Evolutionary conservation across 805 yeast genomes (phyloP).

Genomic region (Candida endomychidarum): DNA sequence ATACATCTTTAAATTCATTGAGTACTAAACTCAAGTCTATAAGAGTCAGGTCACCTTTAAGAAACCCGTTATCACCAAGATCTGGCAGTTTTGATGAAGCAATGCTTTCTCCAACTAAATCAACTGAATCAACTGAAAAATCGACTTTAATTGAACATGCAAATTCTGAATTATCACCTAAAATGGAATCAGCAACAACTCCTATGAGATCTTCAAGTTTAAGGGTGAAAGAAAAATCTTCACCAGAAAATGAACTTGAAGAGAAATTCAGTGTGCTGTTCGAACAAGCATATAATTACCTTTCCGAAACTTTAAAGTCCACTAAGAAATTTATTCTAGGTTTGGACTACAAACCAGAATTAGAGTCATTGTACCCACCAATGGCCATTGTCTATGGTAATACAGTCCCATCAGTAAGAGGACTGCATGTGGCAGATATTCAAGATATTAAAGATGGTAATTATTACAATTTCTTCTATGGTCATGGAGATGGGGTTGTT

Average conservation of each 20-base stretch:
- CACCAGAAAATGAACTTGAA: slow-evolving; percentile 1
- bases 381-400: slow-evolving; percentile 80
- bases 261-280: slow-evolving; percentile 30
- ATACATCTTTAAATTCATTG: slow-evolving; percentile 25
- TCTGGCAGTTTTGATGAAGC: slow-evolving; percentile 8
- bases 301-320: slow-evolving; percentile 56
- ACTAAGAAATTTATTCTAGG: slow-evolving; percentile 59
- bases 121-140: neutral
- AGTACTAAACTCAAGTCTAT: slow-evolving; percentile 29
- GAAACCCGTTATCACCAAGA: slow-evolving; percentile 13
- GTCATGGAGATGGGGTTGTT: slow-evolving; percentile 93
- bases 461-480: slow-evolving; percentile 75
- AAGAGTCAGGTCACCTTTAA: slow-evolving; percentile 17
- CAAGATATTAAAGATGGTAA: slow-evolving; percentile 69
- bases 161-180: neutral
- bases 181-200: neutral
- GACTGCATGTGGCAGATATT: slow-evolving; percentile 61
- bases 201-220: neutral
- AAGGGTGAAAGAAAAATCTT: neutral
- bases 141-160: neutral
- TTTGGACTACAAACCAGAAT: slow-evolving; percentile 51
- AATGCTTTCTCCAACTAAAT: neutral
- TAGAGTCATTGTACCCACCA: slow-evolving; percentile 67
- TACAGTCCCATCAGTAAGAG: slow-evolving; percentile 81
- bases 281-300: slow-evolving; percentile 63